Evolutionary conservation across 768 basidiomycete species (phyloP).

Genomic region (Mycena venus): DNA sequence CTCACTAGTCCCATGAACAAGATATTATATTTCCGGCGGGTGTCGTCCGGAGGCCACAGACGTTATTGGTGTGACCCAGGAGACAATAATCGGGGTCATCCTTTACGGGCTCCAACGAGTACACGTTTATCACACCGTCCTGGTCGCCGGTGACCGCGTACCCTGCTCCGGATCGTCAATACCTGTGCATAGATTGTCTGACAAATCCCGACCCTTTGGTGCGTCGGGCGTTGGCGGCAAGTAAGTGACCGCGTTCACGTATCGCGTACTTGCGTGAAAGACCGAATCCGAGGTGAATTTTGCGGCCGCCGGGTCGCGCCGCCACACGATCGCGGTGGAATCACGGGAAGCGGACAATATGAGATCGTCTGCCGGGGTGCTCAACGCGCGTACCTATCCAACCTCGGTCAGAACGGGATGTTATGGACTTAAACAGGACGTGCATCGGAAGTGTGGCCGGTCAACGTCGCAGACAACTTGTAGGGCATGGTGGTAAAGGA

Average conservation of each 20-base stretch:
- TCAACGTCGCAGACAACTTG: slow-evolving; percentile 81
- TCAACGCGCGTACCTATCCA: slow-evolving; percentile 84
- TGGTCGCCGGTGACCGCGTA: slow-evolving; percentile 91
- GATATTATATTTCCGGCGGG: slow-evolving; percentile 85
- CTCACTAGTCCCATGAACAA: slow-evolving; percentile 97
- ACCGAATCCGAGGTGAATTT: slow-evolving; percentile 68
- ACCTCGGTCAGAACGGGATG: slow-evolving; percentile 33
- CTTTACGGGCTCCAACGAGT: slow-evolving; percentile 67
- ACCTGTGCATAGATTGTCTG: slow-evolving; percentile 11
- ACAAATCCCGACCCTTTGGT: slow-evolving; percentile 63
- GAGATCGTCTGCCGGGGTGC: slow-evolving; percentile 79
- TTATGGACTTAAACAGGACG: slow-evolving; percentile 45
- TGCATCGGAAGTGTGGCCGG: slow-evolving; percentile 82
- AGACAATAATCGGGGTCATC: slow-evolving; percentile 87
- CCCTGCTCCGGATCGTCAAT: slow-evolving; percentile 62
- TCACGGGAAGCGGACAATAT: slow-evolving; percentile 94
- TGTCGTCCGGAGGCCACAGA: slow-evolving; percentile 86
- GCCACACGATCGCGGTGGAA: slow-evolving; percentile 91
- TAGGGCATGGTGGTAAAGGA: slow-evolving; percentile 66
- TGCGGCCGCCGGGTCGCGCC: slow-evolving; percentile 59
- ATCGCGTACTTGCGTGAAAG: slow-evolving; percentile 77
- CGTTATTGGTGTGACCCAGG: slow-evolving; percentile 91
- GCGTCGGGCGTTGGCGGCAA: slow-evolving; percentile 76
- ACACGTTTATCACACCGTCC: slow-evolving; percentile 90
- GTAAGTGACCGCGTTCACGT: slow-evolving; percentile 87